Conservation (phyloP, 768 basidiomycete genomes). For the Tulasnella sp. region DNA sequence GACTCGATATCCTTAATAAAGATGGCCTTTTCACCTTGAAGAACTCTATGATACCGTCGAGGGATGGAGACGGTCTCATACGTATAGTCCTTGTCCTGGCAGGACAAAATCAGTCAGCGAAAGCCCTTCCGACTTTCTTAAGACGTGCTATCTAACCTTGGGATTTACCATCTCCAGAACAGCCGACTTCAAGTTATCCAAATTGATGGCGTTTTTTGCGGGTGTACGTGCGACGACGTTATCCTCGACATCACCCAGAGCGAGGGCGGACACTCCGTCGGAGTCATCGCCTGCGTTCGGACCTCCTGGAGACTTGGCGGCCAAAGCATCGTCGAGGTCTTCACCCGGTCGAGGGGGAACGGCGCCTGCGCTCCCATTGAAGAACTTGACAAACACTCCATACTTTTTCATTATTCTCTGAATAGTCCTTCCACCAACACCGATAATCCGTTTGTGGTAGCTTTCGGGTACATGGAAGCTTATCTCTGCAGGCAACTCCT, state of each 20-base stretch:
- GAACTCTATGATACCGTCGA: slow-evolving; percentile 85
- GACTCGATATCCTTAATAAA: slow-evolving; percentile 95
- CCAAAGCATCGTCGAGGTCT: slow-evolving; percentile 51
- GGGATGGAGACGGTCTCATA: slow-evolving; percentile 90
- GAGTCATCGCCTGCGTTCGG: background rate
- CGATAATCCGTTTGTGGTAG: slow-evolving; percentile 98
- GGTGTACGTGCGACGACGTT: slow-evolving; percentile 98
- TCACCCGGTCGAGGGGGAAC: slow-evolving; percentile 46
- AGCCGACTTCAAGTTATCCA: slow-evolving; percentile 89
- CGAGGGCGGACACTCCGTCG: background rate
- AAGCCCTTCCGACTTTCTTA: background rate
- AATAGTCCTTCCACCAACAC: slow-evolving; percentile 94
- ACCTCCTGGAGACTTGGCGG: background rate
- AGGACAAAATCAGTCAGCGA: background rate
- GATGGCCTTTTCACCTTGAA: slow-evolving; percentile 92
- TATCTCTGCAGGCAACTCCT: slow-evolving; percentile 96
- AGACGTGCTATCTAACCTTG: slow-evolving; percentile 47
- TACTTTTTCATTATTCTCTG: slow-evolving; percentile 99
- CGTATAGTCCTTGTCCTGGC: slow-evolving; percentile 94
- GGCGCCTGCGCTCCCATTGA: slow-evolving; percentile 36
- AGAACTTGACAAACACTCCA: slow-evolving; percentile 99
- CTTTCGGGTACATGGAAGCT: slow-evolving; percentile 98
- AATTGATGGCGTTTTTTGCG: slow-evolving; percentile 89
- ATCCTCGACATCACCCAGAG: slow-evolving; percentile 57
- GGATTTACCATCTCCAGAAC: slow-evolving; percentile 98